These are phyloP conservation scores for Daldinia vernicosa DNA, from an alignment of 495 filamentous ascomycete genomes.

Conservation along the genomic window DNA sequence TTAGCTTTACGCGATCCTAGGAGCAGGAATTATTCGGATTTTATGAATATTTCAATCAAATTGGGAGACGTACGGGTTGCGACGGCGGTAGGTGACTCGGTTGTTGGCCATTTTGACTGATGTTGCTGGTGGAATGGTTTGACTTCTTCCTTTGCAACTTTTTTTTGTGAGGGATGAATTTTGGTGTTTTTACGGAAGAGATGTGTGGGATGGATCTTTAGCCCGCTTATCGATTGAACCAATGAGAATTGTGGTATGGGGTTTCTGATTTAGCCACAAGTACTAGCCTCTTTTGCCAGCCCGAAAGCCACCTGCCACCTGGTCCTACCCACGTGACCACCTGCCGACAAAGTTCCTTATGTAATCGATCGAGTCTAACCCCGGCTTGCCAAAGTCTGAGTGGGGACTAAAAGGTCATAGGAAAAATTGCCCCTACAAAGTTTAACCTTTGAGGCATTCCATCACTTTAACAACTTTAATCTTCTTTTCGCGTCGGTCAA, in stretches of 20 bases:
- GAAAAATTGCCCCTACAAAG: slow-evolving; percentile 31
- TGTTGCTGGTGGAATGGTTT: slow-evolving; percentile 60
- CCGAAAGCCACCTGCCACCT: not conserved
- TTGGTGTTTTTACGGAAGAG: slow-evolving; percentile 47
- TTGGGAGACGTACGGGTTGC: slow-evolving; percentile 80
- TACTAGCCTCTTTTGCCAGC: not conserved
- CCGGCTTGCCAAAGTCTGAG: not conserved
- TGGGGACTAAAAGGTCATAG: not conserved
- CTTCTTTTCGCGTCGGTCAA: slow-evolving; percentile 35
- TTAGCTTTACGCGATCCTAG: slow-evolving; percentile 32
- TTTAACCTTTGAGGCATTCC: slow-evolving; percentile 11
- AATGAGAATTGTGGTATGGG: slow-evolving; percentile 22
- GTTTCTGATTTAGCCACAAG: slow-evolving; percentile 26
- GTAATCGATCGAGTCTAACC: not conserved
- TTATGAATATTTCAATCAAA: slow-evolving; percentile 6
- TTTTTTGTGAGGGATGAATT: slow-evolving; percentile 57
- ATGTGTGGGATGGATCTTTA: slow-evolving; percentile 47
- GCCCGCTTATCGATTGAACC: slow-evolving; percentile 42
- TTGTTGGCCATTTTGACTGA: slow-evolving; percentile 69
- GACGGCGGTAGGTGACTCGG: slow-evolving; percentile 76
- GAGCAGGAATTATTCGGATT: slow-evolving; percentile 22
- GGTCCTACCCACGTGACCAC: slow-evolving; percentile 34
- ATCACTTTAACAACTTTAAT: slow-evolving; percentile 27
- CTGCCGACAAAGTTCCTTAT: not conserved
- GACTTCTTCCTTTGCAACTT: slow-evolving; percentile 52